These are phyloP conservation scores for Pontederia paniculata DNA, from an alignment of 176 grass and related monocot genomes.

Conservation along the genomic window DNA sequence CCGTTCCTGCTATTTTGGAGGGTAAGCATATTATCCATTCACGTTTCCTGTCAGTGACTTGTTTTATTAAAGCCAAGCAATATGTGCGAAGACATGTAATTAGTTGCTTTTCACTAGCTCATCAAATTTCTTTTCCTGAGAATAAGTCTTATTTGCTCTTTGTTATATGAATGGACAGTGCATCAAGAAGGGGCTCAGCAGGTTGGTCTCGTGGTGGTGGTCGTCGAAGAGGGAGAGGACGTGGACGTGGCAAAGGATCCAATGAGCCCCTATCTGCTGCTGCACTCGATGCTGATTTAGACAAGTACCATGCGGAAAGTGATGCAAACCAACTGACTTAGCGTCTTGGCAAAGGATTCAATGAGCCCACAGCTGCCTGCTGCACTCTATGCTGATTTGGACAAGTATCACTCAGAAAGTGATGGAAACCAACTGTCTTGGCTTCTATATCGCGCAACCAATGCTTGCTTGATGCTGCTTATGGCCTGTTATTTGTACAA, in stretches of 20 bases:
- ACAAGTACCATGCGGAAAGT: conserved; percentile 72
- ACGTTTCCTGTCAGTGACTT: too few species aligned
- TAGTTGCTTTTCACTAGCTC: too few species aligned
- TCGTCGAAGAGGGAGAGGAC: conserved; percentile 40
- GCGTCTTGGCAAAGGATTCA: too few species aligned
- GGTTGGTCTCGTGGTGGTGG: conserved; percentile 27
- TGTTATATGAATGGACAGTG: too few species aligned
- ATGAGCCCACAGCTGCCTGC: too few species aligned
- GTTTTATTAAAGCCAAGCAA: too few species aligned
- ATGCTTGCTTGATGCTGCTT: conserved; percentile 25
- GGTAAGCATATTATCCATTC: too few species aligned
- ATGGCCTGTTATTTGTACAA: conserved; percentile 25
- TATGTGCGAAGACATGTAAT: too few species aligned
- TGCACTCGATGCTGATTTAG: conserved; percentile 95
- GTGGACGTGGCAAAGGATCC: conserved; percentile 44
- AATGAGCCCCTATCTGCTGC: conserved; percentile 48
- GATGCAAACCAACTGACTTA: conserved; percentile 73
- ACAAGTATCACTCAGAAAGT: neutral
- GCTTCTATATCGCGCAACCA: conserved; percentile 13
- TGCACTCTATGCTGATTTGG: too few species aligned
- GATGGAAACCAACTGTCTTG: neutral
- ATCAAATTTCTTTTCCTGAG: too few species aligned
- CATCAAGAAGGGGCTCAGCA: conserved; percentile 33
- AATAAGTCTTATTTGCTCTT: too few species aligned
- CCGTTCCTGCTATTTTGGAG: too few species aligned